These are phyloP conservation scores for Gautieria morchelliformis DNA, from an alignment of 768 basidiomycete genomes.

Conservation along the genomic window DNA sequence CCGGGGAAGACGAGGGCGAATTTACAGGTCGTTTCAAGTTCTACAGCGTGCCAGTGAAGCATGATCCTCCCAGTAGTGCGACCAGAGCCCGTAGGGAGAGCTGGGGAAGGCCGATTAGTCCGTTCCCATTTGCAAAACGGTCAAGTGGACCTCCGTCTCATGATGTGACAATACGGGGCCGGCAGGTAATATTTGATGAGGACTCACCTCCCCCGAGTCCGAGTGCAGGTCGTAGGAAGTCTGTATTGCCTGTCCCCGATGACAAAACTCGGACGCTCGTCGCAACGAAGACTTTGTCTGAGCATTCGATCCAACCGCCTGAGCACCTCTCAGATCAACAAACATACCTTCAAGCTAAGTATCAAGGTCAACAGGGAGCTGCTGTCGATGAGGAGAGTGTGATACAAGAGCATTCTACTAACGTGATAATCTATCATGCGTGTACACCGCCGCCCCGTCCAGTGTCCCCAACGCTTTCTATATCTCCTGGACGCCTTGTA, in stretches of 20 bases:
- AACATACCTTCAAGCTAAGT: too few species aligned
- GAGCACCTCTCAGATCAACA: too few species aligned
- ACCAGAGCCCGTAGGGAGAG: conserved; percentile 39
- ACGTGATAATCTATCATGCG: too few species aligned
- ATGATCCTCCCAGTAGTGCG: conserved; percentile 52
- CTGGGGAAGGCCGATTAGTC: conserved; percentile 67
- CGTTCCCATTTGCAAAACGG: conserved; percentile 22
- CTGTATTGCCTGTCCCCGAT: not conserved
- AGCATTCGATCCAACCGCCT: too few species aligned
- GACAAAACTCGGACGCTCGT: not conserved
- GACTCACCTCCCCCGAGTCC: not conserved
- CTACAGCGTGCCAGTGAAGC: conserved; percentile 49
- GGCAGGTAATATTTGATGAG: not conserved
- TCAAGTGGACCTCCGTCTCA: not conserved
- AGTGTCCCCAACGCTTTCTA: not conserved
- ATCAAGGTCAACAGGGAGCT: too few species aligned
- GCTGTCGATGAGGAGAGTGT: too few species aligned
- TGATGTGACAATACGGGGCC: not conserved
- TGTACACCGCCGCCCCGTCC: too few species aligned
- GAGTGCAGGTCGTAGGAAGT: not conserved
- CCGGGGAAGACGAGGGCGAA: conserved; percentile 41
- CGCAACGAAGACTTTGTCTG: too few species aligned
- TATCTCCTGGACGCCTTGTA: not conserved
- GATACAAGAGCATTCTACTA: too few species aligned
- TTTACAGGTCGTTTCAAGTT: conserved; percentile 59